phyloP scores from a whole-genome alignment of 495 filamentous ascomycete species.

The Lasiosphaeria hispida region DNA sequence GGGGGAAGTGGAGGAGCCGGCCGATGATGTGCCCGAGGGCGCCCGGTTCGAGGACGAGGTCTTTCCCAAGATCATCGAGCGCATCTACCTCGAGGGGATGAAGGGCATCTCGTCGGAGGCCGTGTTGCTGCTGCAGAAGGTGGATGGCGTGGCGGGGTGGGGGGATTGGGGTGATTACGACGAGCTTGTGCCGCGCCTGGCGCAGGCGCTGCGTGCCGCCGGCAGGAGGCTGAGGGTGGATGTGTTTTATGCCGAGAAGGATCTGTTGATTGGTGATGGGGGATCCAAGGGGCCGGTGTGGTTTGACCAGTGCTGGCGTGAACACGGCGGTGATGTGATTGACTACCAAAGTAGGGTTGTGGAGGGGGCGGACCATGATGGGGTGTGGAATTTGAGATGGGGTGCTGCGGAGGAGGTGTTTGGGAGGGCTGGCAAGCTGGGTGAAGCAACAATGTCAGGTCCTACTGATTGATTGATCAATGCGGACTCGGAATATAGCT shows the following conservation, averaged over 20 bases:
- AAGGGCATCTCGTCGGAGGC: constrained; percentile 5
- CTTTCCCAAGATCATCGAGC: not conserved
- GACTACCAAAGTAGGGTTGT: not conserved
- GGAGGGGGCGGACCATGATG: constrained; percentile 8
- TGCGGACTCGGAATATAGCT: no score
- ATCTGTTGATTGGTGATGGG: constrained; percentile 3
- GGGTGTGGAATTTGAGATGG: not conserved
- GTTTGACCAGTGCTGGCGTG: constrained; percentile 7
- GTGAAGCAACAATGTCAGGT: no score
- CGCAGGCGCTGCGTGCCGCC: not conserved
- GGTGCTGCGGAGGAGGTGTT: not conserved
- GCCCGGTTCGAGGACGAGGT: not conserved
- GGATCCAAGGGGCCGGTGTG: constrained; percentile 9
- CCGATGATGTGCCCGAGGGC: not conserved
- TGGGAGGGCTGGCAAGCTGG: not conserved
- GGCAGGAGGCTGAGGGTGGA: constrained; percentile 1
- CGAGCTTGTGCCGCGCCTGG: constrained; percentile 8
- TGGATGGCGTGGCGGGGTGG: constrained; percentile 6
- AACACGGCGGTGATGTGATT: not conserved
- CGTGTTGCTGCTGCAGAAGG: constrained; percentile 10
- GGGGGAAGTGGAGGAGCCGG: not conserved
- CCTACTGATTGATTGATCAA: no score
- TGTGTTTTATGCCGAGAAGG: constrained; percentile 10
- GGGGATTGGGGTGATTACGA: constrained; percentile 20
- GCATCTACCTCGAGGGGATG: not conserved